Evolutionary conservation across 1,139 yeast species (phyloP), one percentile per base, ranked within the genome.

Genomic region (Yamadazyma pseudoaaseri): DNA sequence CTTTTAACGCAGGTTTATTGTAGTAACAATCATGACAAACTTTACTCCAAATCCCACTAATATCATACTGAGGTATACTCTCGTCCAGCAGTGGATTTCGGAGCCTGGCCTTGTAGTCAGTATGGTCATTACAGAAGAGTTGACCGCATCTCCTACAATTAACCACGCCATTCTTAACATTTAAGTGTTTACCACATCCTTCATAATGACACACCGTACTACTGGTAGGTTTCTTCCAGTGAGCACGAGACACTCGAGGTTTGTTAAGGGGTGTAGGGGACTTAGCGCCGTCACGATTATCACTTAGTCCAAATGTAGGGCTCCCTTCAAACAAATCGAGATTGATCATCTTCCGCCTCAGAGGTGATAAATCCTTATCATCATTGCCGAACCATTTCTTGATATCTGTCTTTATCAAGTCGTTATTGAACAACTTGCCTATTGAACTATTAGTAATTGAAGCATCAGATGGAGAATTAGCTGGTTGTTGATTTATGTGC

Each of bases 101-200:
- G 44, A 57, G 47, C 66, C 68, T 34, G 65, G 66, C 60, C 65
- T 75, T 68, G 49, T 67, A 78, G 33, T 65, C 58, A 3, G 87
- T 70, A 60, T 89, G 96, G 17, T 58, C 60, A 38, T 73, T 71
- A 53, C 96, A 87, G 51, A 60, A 86, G 14, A 87, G 57, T 18
- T 66, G 58, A 0, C 96, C 96, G 60, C 97, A 89, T 44, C 65
- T 73, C 14, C 84, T 58, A 52, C 90, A 82, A 49, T 81, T 81
- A 3, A 73, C 76, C 2, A 65, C 51, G 0, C 83, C 84, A 44
- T 66, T 70, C 37, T 68, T 68, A 26, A 73, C 68, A 33, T 61
- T 70, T 17, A 81, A 52, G 4, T 42, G 46, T 29, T 56, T 64
- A 1, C 42, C 34, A 47, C 87, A 82, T 1, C 48, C 43, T 1